Conservation (phyloP, 2,329 filamentous ascomycete species). For the Lecanicillium sp. region DNA sequence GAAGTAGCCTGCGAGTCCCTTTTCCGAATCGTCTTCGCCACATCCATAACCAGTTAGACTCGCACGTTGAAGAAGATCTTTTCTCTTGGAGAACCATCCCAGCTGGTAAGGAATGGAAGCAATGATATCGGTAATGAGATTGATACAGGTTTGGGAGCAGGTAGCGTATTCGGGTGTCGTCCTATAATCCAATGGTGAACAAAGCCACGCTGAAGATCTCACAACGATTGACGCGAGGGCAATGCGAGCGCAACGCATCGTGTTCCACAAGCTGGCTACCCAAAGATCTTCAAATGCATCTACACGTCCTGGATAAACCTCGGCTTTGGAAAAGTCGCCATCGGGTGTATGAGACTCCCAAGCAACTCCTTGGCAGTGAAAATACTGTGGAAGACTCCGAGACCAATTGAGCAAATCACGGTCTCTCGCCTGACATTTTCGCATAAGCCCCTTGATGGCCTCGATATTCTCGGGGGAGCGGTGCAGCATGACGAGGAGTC, state of each 20-base stretch:
- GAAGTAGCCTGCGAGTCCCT: conserved; percentile 50
- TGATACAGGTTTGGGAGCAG: conserved; percentile 39
- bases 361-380: conserved; percentile 42
- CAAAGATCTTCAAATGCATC: conserved; percentile 52
- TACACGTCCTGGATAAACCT: conserved; percentile 52
- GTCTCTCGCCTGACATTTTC: conserved; percentile 43
- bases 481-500: conserved; percentile 35
- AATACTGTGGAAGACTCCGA: conserved; percentile 38
- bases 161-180: conserved; percentile 54
- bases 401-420: conserved; percentile 44
- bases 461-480: conserved; percentile 42
- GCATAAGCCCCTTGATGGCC: conserved; percentile 42
- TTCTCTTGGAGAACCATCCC: conserved; percentile 45
- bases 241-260: conserved; percentile 43
- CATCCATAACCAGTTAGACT: conserved; percentile 39
- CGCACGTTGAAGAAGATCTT: conserved; percentile 28
- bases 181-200: conserved; percentile 51
- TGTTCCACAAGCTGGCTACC: conserved; percentile 50
- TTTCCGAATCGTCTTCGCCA: conserved; percentile 39
- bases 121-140: conserved; percentile 50
- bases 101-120: conserved; percentile 54
- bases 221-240: conserved; percentile 47
- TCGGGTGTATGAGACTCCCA: conserved; percentile 48
- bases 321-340: conserved; percentile 42
- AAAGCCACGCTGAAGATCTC: conserved; percentile 52